Conservation (phyloP, 2,329 filamentous ascomycete genomes). For the Huntiella omanensis region DNA sequence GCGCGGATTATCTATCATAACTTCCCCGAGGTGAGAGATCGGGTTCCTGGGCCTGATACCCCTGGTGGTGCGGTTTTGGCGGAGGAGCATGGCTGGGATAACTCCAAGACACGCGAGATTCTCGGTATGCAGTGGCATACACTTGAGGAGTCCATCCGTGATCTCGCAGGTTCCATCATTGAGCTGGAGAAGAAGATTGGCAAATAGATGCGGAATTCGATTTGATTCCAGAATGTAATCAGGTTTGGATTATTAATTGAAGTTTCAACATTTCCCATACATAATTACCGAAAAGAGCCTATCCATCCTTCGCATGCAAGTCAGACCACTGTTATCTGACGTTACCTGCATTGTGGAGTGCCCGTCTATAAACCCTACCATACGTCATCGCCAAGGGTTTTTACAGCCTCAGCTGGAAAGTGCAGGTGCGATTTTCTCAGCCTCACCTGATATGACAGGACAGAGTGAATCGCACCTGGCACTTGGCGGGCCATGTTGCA, state of each 20-base stretch:
- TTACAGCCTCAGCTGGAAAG: too few relatives aligned
- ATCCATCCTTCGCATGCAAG: too few relatives aligned
- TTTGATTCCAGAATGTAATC: background rate
- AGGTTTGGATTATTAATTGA: background rate
- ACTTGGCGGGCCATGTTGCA: too few relatives aligned
- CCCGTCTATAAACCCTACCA: too few relatives aligned
- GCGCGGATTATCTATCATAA: slow-evolving; percentile 24
- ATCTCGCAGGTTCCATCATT: slow-evolving; percentile 7
- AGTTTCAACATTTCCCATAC: background rate
- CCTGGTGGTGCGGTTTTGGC: slow-evolving; percentile 25
- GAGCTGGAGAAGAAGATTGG: slow-evolving; percentile 3
- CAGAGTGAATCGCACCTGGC: too few relatives aligned
- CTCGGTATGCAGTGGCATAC: slow-evolving; percentile 43
- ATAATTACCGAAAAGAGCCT: background rate
- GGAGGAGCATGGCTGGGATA: slow-evolving; percentile 35
- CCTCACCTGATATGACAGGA: too few relatives aligned
- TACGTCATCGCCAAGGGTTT: too few relatives aligned
- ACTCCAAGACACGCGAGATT: slow-evolving; percentile 35
- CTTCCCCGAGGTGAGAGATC: slow-evolving; percentile 31
- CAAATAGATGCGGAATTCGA: background rate
- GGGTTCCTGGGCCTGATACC: slow-evolving; percentile 26
- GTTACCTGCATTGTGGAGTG: too few relatives aligned
- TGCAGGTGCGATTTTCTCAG: too few relatives aligned
- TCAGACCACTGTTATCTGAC: too few relatives aligned
- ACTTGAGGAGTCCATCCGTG: slow-evolving; percentile 37